Conservation (phyloP, 2,329 filamentous ascomycete species). For the Dryadomyces sulphureus region DNA sequence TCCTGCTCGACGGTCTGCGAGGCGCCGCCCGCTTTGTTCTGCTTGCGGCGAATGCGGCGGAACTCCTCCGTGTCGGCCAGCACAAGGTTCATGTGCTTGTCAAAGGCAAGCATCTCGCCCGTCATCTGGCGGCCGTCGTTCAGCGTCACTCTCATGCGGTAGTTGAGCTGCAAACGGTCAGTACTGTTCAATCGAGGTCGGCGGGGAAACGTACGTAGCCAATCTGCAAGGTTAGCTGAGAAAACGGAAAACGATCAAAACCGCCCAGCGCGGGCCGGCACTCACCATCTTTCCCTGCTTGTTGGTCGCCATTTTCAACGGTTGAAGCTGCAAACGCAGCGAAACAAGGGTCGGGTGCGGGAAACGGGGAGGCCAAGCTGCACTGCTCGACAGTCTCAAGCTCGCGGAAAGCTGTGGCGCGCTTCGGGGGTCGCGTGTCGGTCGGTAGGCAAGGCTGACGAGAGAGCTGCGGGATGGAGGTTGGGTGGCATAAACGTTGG, state of each 20-base stretch:
- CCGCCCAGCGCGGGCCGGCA: conserved; percentile 23
- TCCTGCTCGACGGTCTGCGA: conserved; percentile 71
- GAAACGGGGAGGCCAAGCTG: conserved; percentile 22
- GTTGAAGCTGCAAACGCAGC: conserved; percentile 15
- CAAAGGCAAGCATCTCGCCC: conserved; percentile 95
- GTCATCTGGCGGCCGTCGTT: conserved; percentile 94
- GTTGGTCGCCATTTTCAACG: conserved; percentile 52
- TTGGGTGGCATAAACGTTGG: background rate
- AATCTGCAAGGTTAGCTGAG: conserved; percentile 30
- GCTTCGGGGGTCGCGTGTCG: background rate
- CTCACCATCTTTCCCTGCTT: conserved; percentile 99
- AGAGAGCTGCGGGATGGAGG: conserved; percentile 4
- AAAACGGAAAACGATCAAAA: conserved; percentile 10
- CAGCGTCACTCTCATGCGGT: conserved; percentile 94
- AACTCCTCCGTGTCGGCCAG: conserved; percentile 98
- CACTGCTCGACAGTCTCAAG: conserved; percentile 3
- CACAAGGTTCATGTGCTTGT: conserved; percentile 99
- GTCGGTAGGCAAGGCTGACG: conserved; percentile 1
- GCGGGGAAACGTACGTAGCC: conserved; percentile 57
- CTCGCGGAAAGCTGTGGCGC: conserved; percentile 6
- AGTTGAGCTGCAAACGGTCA: conserved; percentile 64
- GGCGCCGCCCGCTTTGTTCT: conserved; percentile 48
- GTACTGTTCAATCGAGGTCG: background rate
- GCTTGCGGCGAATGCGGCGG: conserved; percentile 75
- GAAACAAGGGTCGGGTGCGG: conserved; percentile 18